A percentile compares a stretch with the other conserved stretches of the same genome.
Conservation (phyloP, 441 rosid species). For the Arabidopsis hybrid region DNA sequence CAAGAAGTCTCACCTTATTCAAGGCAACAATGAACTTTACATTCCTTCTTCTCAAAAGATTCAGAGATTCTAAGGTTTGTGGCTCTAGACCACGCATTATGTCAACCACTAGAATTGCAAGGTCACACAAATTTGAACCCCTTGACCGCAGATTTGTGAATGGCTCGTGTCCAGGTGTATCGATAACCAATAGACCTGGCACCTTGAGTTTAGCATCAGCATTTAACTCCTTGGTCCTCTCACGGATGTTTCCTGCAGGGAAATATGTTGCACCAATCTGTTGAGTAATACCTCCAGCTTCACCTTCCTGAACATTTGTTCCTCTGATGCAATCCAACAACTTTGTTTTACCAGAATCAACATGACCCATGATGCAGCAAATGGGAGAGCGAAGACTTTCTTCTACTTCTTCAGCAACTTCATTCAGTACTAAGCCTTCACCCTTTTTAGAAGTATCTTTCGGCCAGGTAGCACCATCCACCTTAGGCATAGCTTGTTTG, state of each 20-base stretch:
- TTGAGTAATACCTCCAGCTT: conserved; percentile 97
- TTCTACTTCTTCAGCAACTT: conserved; percentile 49
- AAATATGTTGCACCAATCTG: conserved; percentile 98
- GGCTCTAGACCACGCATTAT: conserved; percentile 94
- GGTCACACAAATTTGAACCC: conserved; percentile 95
- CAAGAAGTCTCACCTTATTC: conserved; percentile 68
- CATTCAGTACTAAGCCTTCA: conserved; percentile 48
- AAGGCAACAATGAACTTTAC: conserved; percentile 93
- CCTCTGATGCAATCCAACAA: conserved; percentile 93
- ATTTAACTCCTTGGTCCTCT: conserved; percentile 91
- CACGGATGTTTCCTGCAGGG: conserved; percentile 89
- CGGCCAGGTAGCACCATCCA: conserved; percentile 44
- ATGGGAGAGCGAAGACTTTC: conserved; percentile 90
- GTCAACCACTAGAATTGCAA: conserved; percentile 96
- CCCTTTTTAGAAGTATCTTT: conserved; percentile 50
- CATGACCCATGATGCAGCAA: conserved; percentile 98
- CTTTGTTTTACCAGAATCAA: conserved; percentile 96
- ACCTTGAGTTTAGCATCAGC: conserved; percentile 89
- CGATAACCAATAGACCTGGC: conserved; percentile 94
- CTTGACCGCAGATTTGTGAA: conserved; percentile 90
- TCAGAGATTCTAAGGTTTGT: conserved; percentile 91
- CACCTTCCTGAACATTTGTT: conserved; percentile 98
- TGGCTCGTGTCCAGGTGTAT: conserved; percentile 96
- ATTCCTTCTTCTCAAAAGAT: conserved; percentile 86
- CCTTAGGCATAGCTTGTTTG: conserved; percentile 44